Conservation (phyloP, 2,329 filamentous ascomycete genomes). For the Zasmidium cellare region DNA sequence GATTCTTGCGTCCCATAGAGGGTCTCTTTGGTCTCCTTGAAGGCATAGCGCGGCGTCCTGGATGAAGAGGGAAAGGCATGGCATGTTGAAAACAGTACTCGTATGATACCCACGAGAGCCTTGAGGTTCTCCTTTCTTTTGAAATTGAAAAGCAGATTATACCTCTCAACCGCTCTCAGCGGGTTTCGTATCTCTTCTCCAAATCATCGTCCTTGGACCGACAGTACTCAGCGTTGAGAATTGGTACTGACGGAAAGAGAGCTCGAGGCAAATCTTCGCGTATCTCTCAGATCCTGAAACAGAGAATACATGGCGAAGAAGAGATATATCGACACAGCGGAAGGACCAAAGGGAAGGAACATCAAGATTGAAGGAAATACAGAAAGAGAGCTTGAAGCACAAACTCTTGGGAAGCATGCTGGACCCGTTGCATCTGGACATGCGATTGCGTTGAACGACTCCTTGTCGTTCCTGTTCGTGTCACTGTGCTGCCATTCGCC, state of each 20-base stretch:
- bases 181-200: neutral
- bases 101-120: conserved; percentile 28
- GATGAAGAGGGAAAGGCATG: conserved; percentile 12
- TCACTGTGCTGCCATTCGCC: no score
- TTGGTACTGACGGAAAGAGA: conserved; percentile 17
- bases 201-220: no score
- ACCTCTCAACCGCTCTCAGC: neutral
- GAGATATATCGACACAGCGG: no score
- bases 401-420: no score
- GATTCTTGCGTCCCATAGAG: conserved; percentile 13
- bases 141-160: neutral
- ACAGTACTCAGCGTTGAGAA: no score
- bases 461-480: no score
- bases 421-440: no score
- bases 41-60: conserved; percentile 28
- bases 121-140: neutral
- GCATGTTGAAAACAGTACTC: conserved; percentile 16
- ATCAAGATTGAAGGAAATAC: no score
- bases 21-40: conserved; percentile 4
- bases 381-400: no score
- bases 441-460: no score
- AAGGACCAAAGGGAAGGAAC: no score
- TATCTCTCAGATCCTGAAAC: neutral
- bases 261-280: conserved; percentile 19
- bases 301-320: no score